Evolutionary conservation across 768 basidiomycete genomes (phyloP), one percentile per base, ranked within the genome.

Genomic region (Hygrocybe coccinea): DNA sequence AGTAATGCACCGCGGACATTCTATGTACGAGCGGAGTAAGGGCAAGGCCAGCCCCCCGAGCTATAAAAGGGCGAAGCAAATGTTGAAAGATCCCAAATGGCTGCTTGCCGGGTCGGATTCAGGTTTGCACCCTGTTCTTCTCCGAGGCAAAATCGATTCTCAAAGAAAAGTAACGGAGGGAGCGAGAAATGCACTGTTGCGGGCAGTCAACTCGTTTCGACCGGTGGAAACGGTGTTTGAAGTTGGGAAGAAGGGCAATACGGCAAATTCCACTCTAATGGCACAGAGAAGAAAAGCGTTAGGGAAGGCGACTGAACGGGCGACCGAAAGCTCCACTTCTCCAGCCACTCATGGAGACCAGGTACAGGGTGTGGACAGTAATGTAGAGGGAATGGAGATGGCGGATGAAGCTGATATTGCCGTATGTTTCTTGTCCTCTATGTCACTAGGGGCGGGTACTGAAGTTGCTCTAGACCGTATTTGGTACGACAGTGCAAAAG

Each of bases 181-280:
- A 35, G 80, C 79, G 37, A 80, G 87, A 56, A 81, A 85, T 44
- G 76, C 77, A 21, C 75, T 97, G 36, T 73, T 97, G 35, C 78
- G 79, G 33, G 79, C 79, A n/a, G 85, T 98, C 47, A 86, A 83
- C 60, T 76, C 87, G 5, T 98, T 97, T 76, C 80, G 75, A 21
- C 95, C 95, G 14, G 67, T 77, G 0, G 95, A 97, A 69, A 98
- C 95, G 0, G 86, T 97, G 33, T 87, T 98, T 57, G 95, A 98
- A 71, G 76, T 94, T 33, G 90, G 88, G 1, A 80, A 83, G 9
- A 84, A 91, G 62, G 88, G 87, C 2, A 84, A 78, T 55, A 67
- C 73, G 0, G 77, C 74, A 2, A 85, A 83, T 52, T 80, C 85
- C 2, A 74, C 80, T 33, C 73, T 98, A 55, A 98, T 98, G 95